These are phyloP conservation scores for Skeletonema marinoi DNA, from an alignment of 108 stramenopile genomes.

Conservation along the genomic window DNA sequence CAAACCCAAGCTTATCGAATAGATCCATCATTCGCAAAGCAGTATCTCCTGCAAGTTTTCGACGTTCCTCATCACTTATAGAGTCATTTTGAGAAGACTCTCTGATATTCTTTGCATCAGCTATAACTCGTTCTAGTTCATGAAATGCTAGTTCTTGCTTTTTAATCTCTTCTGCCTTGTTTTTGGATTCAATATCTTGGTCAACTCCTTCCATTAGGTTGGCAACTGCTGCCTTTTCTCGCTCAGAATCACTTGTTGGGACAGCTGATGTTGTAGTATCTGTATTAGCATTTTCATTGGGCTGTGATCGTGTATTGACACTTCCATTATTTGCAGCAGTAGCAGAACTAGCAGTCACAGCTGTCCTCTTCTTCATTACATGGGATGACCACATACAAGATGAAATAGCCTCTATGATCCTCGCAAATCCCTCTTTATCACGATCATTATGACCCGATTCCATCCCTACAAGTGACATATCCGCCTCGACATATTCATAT, in stretches of 20 bases:
- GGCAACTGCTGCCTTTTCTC: conserved; percentile 31
- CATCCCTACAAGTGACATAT: conserved; percentile 60
- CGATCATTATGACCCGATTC: conserved; percentile 73
- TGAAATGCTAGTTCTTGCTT: conserved; percentile 52
- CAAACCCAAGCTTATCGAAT: conserved; percentile 71
- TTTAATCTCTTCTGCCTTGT: not conserved
- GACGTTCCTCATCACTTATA: conserved; percentile 76
- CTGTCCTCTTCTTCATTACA: conserved; percentile 51
- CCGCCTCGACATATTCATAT: conserved; percentile 84
- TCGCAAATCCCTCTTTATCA: conserved; percentile 89
- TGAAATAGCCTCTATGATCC: conserved; percentile 80
- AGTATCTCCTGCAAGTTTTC: conserved; percentile 73
- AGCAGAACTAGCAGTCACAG: not conserved
- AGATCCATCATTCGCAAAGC: conserved; percentile 78
- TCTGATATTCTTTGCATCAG: conserved; percentile 69
- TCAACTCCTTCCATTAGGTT: conserved; percentile 29
- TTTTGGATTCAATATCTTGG: not conserved
- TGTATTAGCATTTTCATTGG: not conserved
- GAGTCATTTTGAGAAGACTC: conserved; percentile 62
- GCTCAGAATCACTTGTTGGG: conserved; percentile 24
- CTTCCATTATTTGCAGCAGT: not conserved
- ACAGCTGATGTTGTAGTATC: conserved; percentile 5
- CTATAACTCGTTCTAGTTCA: conserved; percentile 65
- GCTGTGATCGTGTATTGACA: not conserved
- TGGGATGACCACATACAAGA: conserved; percentile 83